Base-by-base conservation (phyloP, 768 basidiomycete species). In the Amanita phalloides region DNA sequence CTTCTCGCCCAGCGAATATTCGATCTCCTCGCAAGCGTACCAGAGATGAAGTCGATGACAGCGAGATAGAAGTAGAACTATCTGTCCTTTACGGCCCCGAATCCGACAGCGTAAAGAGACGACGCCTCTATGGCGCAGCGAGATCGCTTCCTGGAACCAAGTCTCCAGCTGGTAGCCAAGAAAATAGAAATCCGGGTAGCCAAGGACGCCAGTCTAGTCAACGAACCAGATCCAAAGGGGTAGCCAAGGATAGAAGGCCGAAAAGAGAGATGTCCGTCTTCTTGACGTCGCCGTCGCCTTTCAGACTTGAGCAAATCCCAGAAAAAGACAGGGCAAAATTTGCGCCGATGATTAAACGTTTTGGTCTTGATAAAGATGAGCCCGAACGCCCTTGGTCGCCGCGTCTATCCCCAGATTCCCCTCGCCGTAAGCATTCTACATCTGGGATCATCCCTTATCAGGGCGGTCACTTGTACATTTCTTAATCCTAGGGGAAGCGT, bases 51-150 rank as follows among this genome's bases (percentile, higher is more conserved):
- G 54, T 50, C 10, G 48, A 43, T 4, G 54, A 55, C 7, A 57
- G 56, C 39, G 56, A 55, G 28, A 25, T 30, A 37, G 56, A 57
- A 46, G 56, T 57, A 14, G 56, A 57, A 20, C 25, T n/a, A 9
- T 57, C 54, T 17, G 28, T 57, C 11, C 41, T 50, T 13, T 23
- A 43, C 20, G 20, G 44, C 7, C 3, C 9, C 28, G 35, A 9
- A 38, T 3, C 26, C 28, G 28, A 21, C 20, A 38, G 38, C 20
- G 10, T 32, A 26, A 50, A 43, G 9, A 50, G 10, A n/a, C 37
- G 37, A 4, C 41, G 49, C 4, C 26, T 33, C 17, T n/a, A 32
- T 17, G 10, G 21, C 10, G 26, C 30, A 10, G 39, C 7, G 9
- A 10, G 8, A 23, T 25, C 38, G 9, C 21, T 23, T 30, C 30